Evolutionary conservation across 768 basidiomycete species (phyloP).

Genomic region (Floccularia luteovirens): DNA sequence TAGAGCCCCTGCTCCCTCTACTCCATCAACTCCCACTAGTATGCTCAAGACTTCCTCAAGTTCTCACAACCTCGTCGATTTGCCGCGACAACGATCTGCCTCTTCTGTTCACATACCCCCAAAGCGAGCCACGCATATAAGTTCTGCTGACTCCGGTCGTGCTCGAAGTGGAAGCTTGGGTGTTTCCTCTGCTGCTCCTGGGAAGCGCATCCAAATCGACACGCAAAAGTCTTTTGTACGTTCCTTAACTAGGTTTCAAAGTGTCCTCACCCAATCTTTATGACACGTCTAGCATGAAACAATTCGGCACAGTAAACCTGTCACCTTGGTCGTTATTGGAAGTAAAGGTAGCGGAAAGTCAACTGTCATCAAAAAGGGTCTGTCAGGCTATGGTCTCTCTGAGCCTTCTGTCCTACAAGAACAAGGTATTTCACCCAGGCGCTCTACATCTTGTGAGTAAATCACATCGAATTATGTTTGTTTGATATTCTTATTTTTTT

Average conservation of each 20-base stretch:
- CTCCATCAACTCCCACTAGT: slow-evolving; percentile 41
- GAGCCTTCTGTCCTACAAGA: slow-evolving; percentile 26
- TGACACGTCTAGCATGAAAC: slow-evolving; percentile 1
- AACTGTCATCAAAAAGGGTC: slow-evolving; percentile 68
- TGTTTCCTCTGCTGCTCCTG: slow-evolving; percentile 26
- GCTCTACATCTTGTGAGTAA: slow-evolving; percentile 18
- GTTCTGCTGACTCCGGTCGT: slow-evolving; percentile 30
- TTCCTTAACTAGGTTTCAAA: slow-evolving; percentile 6
- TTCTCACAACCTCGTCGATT: slow-evolving; percentile 22
- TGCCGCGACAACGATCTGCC: slow-evolving; percentile 23
- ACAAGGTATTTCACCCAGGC: slow-evolving; percentile 18
- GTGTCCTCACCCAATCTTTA: not conserved
- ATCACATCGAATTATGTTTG: slow-evolving; percentile 1
- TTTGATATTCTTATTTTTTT: slow-evolving; percentile 5
- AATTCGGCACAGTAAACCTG: slow-evolving; percentile 12
- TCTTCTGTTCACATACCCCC: slow-evolving; percentile 28
- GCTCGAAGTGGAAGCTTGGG: slow-evolving; percentile 59
- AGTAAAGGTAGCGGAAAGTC: slow-evolving; percentile 79
- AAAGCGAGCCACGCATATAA: slow-evolving; percentile 10
- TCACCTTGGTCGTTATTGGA: slow-evolving; percentile 77
- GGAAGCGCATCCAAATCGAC: slow-evolving; percentile 26
- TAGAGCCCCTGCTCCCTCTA: slow-evolving; percentile 30
- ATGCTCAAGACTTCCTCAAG: slow-evolving; percentile 26
- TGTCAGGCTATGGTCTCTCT: slow-evolving; percentile 51
- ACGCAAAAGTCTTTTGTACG: slow-evolving; percentile 22